Evolutionary conservation across 441 rosid species (phyloP).

Genomic region (Brassica hybrid): DNA sequence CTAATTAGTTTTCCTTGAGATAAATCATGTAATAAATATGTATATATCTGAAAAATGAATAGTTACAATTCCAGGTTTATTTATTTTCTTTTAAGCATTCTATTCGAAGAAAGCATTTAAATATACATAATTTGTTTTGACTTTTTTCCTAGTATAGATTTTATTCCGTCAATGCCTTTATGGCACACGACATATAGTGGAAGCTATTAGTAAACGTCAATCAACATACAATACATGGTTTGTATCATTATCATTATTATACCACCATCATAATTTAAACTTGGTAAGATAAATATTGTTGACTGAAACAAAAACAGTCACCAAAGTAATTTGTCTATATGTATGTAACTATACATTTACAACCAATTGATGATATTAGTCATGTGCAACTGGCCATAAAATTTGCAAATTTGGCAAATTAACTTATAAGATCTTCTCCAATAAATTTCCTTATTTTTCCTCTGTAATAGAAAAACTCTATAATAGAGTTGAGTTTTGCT

Average conservation of each 20-base stretch:
- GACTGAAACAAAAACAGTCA: background rate
- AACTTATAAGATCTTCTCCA: too few species aligned
- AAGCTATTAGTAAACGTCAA: background rate
- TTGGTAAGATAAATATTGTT: background rate
- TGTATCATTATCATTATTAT: background rate
- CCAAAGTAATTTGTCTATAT: too few species aligned
- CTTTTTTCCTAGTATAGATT: conserved; percentile 11
- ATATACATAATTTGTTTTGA: background rate
- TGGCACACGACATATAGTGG: background rate
- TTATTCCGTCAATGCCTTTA: background rate
- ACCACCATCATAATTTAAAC: background rate
- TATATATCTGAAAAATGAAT: background rate
- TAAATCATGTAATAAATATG: background rate
- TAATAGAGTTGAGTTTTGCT: too few species aligned
- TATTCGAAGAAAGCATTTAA: background rate
- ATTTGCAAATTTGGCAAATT: too few species aligned
- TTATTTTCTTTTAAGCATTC: background rate
- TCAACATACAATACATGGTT: background rate
- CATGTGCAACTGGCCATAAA: background rate
- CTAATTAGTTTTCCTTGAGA: background rate
- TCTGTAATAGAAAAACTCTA: too few species aligned
- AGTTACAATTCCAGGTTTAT: background rate
- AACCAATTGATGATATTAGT: background rate
- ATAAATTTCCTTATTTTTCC: too few species aligned
- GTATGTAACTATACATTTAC: background rate